These are phyloP conservation scores for Coprinellus aureogranulatus DNA, from an alignment of 768 basidiomycete species.

Conservation along the genomic window DNA sequence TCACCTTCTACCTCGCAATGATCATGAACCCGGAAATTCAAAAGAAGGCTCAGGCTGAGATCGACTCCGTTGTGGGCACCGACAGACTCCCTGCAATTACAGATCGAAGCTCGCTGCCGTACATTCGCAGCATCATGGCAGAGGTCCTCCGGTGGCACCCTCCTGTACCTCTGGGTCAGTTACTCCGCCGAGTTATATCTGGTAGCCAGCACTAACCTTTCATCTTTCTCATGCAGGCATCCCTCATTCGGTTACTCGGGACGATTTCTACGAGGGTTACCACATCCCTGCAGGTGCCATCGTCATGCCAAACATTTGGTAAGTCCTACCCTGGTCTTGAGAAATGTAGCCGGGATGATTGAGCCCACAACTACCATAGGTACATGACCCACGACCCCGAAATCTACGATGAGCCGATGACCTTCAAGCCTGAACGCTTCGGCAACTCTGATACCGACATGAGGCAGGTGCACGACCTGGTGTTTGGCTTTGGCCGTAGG, in stretches of 20 bases:
- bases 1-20: constrained; percentile 62
- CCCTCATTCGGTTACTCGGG: constrained; percentile 27
- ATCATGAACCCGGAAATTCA: constrained; percentile 52
- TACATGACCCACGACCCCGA: constrained; percentile 2
- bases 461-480: constrained; percentile 31
- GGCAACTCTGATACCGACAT: constrained; percentile 30
- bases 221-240: constrained; percentile 16
- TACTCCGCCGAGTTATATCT: background rate
- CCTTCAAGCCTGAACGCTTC: constrained; percentile 1
- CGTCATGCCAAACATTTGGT: constrained; percentile 36
- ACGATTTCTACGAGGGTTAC: constrained; percentile 32
- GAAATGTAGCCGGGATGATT: too few relatives aligned
- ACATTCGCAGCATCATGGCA: constrained; percentile 56
- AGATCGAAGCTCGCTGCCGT: constrained; percentile 58
- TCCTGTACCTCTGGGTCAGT: constrained; percentile 41
- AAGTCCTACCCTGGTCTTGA: background rate
- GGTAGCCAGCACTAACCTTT: background rate
- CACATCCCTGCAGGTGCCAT: constrained; percentile 29
- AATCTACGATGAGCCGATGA: background rate
- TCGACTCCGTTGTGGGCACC: constrained; percentile 55
- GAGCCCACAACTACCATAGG: background rate
- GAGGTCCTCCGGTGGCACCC: constrained; percentile 57
- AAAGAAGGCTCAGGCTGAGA: constrained; percentile 60
- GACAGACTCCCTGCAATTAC: constrained; percentile 59
- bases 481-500: constrained; percentile 40